phyloP scores from a whole-genome alignment of 2,329 filamentous ascomycete species.

The Chalaropsis thielavioides region DNA sequence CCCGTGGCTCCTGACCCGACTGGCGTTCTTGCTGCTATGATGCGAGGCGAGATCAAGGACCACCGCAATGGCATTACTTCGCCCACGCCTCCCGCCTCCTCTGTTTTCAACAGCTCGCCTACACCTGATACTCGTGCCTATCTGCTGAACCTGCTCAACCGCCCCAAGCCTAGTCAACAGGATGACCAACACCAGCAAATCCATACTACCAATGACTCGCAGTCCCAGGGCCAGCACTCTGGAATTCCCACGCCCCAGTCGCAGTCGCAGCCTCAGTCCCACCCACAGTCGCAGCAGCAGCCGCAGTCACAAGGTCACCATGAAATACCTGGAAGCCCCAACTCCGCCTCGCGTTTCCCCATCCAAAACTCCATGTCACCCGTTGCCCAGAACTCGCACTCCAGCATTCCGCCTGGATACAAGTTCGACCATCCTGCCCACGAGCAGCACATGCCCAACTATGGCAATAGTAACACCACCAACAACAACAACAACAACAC shows the following conservation, averaged over 20 bases:
- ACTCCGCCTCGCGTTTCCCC: conserved; percentile 13
- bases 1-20: conserved; percentile 41
- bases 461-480: conserved; percentile 17
- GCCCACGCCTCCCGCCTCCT: conserved; percentile 20
- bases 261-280: conserved; percentile 28
- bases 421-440: conserved; percentile 21
- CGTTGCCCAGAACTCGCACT: conserved; percentile 14
- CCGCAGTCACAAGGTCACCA: conserved; percentile 21
- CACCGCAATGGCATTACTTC: conserved; percentile 24
- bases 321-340: conserved; percentile 19
- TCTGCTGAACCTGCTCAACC: conserved; percentile 71
- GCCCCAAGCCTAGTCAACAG: conserved; percentile 52
- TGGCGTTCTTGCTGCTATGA: conserved; percentile 44
- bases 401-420: conserved; percentile 20
- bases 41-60: conserved; percentile 36
- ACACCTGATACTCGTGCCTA: conserved; percentile 66
- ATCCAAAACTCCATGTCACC: conserved; percentile 19
- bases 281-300: conserved; percentile 17
- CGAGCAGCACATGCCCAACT: conserved; percentile 20
- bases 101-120: conserved; percentile 38
- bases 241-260: conserved; percentile 30
- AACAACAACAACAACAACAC: conserved; percentile 14
- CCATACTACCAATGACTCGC: conserved; percentile 25
- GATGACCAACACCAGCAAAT: conserved; percentile 30
- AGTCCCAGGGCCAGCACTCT: conserved; percentile 14